A percentile compares a stretch with the other conserved stretches of the same genome.
Evolutionary conservation across 805 yeast species (phyloP).

Genomic region (Saccharomycopsis javanensis): DNA sequence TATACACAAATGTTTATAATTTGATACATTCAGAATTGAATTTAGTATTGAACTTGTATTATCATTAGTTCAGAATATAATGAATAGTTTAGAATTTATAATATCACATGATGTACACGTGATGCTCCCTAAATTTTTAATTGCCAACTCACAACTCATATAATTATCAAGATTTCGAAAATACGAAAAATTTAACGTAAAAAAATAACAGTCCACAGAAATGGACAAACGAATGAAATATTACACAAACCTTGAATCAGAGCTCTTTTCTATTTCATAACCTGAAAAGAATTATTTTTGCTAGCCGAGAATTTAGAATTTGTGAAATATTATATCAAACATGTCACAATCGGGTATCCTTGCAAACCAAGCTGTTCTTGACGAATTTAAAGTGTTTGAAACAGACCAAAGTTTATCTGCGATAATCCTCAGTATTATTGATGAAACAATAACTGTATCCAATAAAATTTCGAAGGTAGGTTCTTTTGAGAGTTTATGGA

Average conservation of each 20-base stretch:
- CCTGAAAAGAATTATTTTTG: background rate
- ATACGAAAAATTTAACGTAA: no score
- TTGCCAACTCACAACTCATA: background rate
- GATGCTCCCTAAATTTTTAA: no score
- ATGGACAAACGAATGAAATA: no score
- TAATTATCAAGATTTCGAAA: background rate
- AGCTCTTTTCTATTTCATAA: no score
- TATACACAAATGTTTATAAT: no score
- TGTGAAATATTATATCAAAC: no score
- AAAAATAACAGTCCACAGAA: no score
- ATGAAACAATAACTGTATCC: constrained; percentile 29
- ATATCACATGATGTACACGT: background rate
- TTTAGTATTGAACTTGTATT: background rate
- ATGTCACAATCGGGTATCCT: constrained; percentile 67
- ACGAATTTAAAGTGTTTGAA: constrained; percentile 33
- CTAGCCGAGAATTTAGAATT: no score
- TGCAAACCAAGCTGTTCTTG: constrained; percentile 24
- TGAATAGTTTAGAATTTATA: background rate
- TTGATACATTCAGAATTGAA: background rate
- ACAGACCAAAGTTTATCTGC: constrained; percentile 25
- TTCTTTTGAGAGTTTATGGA: constrained; percentile 29
- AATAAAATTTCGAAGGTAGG: constrained; percentile 27
- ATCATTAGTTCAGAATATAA: no score
- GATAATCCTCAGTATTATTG: constrained; percentile 24
- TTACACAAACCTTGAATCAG: no score